Evolutionary conservation across 2,329 filamentous ascomycete species (phyloP), one percentile per base, ranked within the genome.

Genomic region (Thielaviopsis populi): DNA sequence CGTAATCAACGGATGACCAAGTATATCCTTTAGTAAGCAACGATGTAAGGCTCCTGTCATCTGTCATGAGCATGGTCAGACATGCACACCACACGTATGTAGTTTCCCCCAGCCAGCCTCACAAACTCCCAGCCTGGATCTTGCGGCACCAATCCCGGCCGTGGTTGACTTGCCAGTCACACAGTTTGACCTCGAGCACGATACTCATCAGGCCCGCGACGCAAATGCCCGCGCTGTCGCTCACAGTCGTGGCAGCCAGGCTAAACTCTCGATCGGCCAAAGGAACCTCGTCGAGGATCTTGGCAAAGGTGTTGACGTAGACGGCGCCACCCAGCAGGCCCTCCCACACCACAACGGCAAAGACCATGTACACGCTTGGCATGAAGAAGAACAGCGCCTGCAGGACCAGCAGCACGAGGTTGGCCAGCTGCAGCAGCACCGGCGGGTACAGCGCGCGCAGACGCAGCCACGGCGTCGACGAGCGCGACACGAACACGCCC

Each of bases 231-330:
- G 78, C 91, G 48, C 89, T 94, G 72, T 97, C 94, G 71, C 90
- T 95, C 48, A 96, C 92, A 30, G 87, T 95, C 2, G 91, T 94
- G 0, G 91, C 92, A 0, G 89, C 85, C 1, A 99, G 76, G 66
- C 89, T 95, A 71, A 97, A 97, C 74, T 99, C 94, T 5, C 92
- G 81, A 62, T 96, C 91, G 40, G 84, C 82, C 3, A 80, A 77
- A 0, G 85, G 83, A 0, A 96, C 85, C 6, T 85, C 84, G 70
- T 96, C 90, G 72, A 90, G 87, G 67, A 99, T 96, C 72, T 95
- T 89, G 0, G 91, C 90, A 74, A 97, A 99, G 0, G 91, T 96
- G 70, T 92, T 95, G 66, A 97, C 91, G 70, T 99, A 99, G 0
- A 97, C 94, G 2, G 90, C 79, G 0, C 94, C 94, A 0, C 94